Conservation (phyloP, 2,329 filamentous ascomycete genomes). For the Aspergillus sp. region DNA sequence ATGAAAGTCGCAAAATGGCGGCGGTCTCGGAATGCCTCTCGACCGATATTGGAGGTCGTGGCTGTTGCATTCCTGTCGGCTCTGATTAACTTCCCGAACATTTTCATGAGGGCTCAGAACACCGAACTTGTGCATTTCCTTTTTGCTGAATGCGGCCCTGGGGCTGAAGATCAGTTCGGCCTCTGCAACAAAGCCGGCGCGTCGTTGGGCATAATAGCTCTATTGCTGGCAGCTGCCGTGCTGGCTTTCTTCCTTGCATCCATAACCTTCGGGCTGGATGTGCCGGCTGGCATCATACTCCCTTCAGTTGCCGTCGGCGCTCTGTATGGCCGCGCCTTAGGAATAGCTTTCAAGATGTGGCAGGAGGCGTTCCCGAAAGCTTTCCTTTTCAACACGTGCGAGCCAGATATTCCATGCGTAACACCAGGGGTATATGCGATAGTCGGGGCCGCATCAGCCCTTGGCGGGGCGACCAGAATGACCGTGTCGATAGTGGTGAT, state of each 20-base stretch:
- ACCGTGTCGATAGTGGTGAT: conserved; percentile 98
- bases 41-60: conserved; percentile 69
- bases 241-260: conserved; percentile 78
- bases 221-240: conserved; percentile 71
- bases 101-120: conserved; percentile 88
- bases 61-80: conserved; percentile 74
- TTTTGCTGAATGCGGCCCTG: conserved; percentile 79
- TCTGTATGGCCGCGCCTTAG: conserved; percentile 77
- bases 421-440: conserved; percentile 95
- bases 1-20: conserved; percentile 79
- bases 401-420: conserved; percentile 77
- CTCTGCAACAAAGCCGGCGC: conserved; percentile 82
- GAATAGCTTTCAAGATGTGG: conserved; percentile 82
- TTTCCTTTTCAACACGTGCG: conserved; percentile 69
- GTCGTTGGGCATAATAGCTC: conserved; percentile 69
- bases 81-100: conserved; percentile 87
- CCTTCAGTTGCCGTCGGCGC: conserved; percentile 95
- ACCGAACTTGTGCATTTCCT: conserved; percentile 86
- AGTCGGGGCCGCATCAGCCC: conserved; percentile 86
- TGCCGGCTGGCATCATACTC: conserved; percentile 90
- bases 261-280: conserved; percentile 85
- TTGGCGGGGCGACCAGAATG: conserved; percentile 89
- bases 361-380: conserved; percentile 68
- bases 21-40: conserved; percentile 58
- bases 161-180: conserved; percentile 76